Evolutionary conservation across 2,329 filamentous ascomycete species (phyloP), one percentile per base, ranked within the genome.

Genomic region (Cytospora piceae): DNA sequence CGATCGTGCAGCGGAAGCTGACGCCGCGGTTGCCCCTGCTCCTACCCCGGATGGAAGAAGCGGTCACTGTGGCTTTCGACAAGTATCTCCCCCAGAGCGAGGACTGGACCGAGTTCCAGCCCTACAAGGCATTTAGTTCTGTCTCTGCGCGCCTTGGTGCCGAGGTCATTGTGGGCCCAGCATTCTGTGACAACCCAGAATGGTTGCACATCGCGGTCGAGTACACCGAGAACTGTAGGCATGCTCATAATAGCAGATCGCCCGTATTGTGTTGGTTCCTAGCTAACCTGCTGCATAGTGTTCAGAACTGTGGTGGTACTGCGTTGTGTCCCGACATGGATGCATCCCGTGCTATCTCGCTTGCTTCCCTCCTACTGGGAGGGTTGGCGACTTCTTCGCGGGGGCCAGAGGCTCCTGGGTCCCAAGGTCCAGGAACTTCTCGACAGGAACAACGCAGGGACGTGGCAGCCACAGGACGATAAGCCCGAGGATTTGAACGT

Each of bases 171-270:
- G 24, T 53, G 8, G 51, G 51, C 1, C 51, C 51, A 6, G 22
- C 51, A 15, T 53, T 53, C 24, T 53, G 22, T 29, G 51, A 53
- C 24, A 15, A 53, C 11, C 8, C 22, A 24, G 6, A 29, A 2
- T 53, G 22, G 51, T 20, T 53, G 51, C 51, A 53, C 11, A 15
- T 53, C 27, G 51, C 51, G 20, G 51, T 53, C 20, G 51, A 53
- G 51, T 53, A 53, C 51, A 53, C 51, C 12, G 51, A 53, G 15
- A 53, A 53, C 27, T 53, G 24, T 53, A 53, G 9, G 51, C 24
- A 15, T 52, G 15, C 8, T 11, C 32, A 15, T 2, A 2, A 46
- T 5, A n/a, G 42, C 12, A 9, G 6, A 2, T 53, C 8, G 4
- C 24, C 51, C 24, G 24, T 9, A 12, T 7, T 29, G 24, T 29